Evolutionary conservation across 768 basidiomycete genomes (phyloP).

Genomic region (Candolleomyces eurysporus): DNA sequence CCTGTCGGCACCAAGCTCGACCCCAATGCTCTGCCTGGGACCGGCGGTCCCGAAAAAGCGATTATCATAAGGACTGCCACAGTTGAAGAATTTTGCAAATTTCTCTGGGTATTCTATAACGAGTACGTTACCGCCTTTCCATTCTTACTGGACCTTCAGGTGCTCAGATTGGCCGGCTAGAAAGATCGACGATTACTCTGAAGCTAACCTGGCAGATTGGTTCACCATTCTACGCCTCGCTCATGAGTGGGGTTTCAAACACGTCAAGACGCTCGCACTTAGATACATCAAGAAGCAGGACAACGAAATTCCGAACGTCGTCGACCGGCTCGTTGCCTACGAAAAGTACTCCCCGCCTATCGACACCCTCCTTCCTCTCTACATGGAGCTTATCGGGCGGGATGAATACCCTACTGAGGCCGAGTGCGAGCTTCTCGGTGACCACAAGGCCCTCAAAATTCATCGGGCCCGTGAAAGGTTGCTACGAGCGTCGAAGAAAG

Average conservation of each 20-base stretch:
- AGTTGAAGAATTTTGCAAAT: constrained; percentile 47
- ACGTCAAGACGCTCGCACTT: constrained; percentile 1
- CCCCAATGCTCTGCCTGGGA: constrained; percentile 17
- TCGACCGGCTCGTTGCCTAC: not conserved
- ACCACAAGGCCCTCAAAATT: not conserved
- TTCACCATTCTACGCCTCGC: not conserved
- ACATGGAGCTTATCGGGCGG: not conserved
- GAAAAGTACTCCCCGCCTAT: not conserved
- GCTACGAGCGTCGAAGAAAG: not conserved
- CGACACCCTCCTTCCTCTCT: not conserved
- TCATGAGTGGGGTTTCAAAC: constrained; percentile 2
- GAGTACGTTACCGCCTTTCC: too few relatives aligned
- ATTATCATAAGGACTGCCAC: constrained; percentile 39
- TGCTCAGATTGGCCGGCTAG: not conserved
- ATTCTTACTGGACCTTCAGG: too few relatives aligned
- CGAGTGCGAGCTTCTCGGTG: not conserved
- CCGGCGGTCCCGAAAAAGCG: not conserved
- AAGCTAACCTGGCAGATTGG: not conserved
- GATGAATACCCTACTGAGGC: not conserved
- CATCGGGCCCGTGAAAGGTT: not conserved
- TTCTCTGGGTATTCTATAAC: constrained; percentile 64
- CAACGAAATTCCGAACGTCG: not conserved
- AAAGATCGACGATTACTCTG: not conserved
- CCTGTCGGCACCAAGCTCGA: constrained; percentile 28
- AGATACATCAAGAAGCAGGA: not conserved